Base-by-base conservation (phyloP, 768 basidiomycete genomes). In the Suillus subalutaceus region DNA sequence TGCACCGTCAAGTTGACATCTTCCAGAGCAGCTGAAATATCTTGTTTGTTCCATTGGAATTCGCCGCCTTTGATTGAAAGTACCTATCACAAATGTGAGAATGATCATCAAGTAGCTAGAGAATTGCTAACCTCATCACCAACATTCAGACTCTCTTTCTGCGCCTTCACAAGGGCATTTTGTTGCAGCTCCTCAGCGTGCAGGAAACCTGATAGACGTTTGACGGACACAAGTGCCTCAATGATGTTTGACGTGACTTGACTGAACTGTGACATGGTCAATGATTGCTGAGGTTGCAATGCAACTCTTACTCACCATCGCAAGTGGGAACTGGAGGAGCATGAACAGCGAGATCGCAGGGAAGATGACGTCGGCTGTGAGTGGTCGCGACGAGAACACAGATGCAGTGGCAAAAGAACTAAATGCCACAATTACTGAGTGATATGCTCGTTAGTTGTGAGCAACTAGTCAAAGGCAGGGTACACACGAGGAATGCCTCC, bases 321-420 rank as follows among this genome's bases (percentile, higher is more conserved):
- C 91, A 30, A 96, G 81, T 1, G 94, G 94, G 78, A 96, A 96
- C 65, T 90, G 88, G 38, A 97, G 80, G 0, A 97, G 81, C 87
- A 93, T 90, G 80, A 95, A 96, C 38, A 96, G 79, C 0, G 93
- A 90, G 67, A 99, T 95, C 0, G 93, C 89, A n/a, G 97, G 97
- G 84, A 99, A 99, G 68, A 98, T 96, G 61, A 94, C 80, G 68
- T 97, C 96, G 0, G 91, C 87, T 0, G 97, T 98, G 2, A 99
- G 77, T 4, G 95, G 93, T 37, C 75, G 83, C 1, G 83, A 76
- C 5, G 88, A 88, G 2, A 84, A 83, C 20, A 82, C 71, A 0
- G 92, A 88, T 8, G 92, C 92, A 0, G 85, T 84, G 8, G 92
- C 88, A 69, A 96, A 91, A 0, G 93, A 94, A 72, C 90, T 89